Evolutionary conservation across 306 rosid genomes (phyloP), one percentile per base, ranked within the genome.

Genomic region (Clitoria ternatea): DNA sequence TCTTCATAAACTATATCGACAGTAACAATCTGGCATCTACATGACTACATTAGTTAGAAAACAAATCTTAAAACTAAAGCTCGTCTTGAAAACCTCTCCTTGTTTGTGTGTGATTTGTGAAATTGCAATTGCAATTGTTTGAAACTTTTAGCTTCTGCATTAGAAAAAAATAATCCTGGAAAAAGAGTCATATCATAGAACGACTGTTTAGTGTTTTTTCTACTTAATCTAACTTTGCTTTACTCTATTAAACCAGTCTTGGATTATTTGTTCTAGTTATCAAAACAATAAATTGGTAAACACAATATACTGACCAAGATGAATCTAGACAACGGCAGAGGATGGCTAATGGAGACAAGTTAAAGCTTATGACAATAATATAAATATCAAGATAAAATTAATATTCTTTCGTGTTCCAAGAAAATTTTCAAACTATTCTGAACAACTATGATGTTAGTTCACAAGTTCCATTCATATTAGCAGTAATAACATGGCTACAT

Each of bases 221-320:
- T 19, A 68, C 35, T 62, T 32, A 39, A 50, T 19, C 20, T 37
- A n/a, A 26, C 39, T 61, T 26, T 23, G 2, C 50, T 36, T 39
- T 60, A 37, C 5, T 18, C 15, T 61, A 6, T 18, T 19, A 8
- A 52, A 52, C 52, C 44, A 76, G 49, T n/a, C 9, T 48, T 36
- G 12, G 27, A 60, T 68, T 36, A 24, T 12, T 43, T 50, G 11
- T 36, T 56, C 27, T 26, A 26, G 61, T 36, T 2, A 37, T 55
- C 49, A 61, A 52, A 70, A 42, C 39, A 52, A 32, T 22, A 37
- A 62, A 53, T 27, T 15, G 35, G 71, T 39, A 65, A 63, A 63
- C 36, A 64, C 56, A 36, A 17, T 24, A 47, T 23, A 37, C 11
- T 8, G 43, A 57, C 13, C 5, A 26, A 69, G 42, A 73, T 55